Percentiles rank a stretch among this genome's conserved stretches.
These are phyloP conservation scores for Termitomyces bulborhizus DNA, from an alignment of 768 basidiomycete genomes.

Conservation along the genomic window DNA sequence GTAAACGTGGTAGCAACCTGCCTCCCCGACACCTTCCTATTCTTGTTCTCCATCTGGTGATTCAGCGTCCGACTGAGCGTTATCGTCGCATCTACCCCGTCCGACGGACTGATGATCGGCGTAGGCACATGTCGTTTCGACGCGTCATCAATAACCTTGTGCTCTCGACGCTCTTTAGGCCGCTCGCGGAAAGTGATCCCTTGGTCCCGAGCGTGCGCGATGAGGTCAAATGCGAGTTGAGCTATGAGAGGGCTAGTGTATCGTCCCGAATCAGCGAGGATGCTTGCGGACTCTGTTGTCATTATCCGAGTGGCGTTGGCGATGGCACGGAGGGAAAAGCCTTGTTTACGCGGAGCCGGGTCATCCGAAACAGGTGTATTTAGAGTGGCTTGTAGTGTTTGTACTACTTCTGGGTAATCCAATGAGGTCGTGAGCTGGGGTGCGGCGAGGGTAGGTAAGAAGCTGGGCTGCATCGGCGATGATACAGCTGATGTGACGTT, in stretches of 20 bases:
- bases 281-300: conserved; percentile 70
- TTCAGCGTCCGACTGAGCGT: conserved; percentile 42
- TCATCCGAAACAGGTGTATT: conserved; percentile 20
- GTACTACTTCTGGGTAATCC: conserved; percentile 21
- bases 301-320: conserved; percentile 83
- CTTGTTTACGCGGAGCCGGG: conserved; percentile 37
- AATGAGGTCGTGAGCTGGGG: conserved; percentile 38
- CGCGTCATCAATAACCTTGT: conserved; percentile 13
- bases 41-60: conserved; percentile 26
- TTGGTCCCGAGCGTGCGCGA: conserved; percentile 63
- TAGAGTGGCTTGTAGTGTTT: conserved; percentile 13
- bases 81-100: conserved; percentile 36
- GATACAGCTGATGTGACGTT: conserved; percentile 24
- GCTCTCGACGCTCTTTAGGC: conserved; percentile 42
- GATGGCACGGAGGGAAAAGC: conserved; percentile 68
- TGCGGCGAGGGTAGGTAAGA: conserved; percentile 32
- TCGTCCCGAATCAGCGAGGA: conserved; percentile 64
- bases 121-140: conserved; percentile 28
- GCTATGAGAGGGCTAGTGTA: conserved; percentile 60
- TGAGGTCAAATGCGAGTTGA: conserved; percentile 58
- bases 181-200: conserved; percentile 43
- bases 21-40: conserved; percentile 30
- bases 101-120: conserved; percentile 36
- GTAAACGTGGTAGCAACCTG: conserved; percentile 30
- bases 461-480: conserved; percentile 34